Conservation (phyloP, 2,329 filamentous ascomycete species). For the Ascochyta pisi region DNA sequence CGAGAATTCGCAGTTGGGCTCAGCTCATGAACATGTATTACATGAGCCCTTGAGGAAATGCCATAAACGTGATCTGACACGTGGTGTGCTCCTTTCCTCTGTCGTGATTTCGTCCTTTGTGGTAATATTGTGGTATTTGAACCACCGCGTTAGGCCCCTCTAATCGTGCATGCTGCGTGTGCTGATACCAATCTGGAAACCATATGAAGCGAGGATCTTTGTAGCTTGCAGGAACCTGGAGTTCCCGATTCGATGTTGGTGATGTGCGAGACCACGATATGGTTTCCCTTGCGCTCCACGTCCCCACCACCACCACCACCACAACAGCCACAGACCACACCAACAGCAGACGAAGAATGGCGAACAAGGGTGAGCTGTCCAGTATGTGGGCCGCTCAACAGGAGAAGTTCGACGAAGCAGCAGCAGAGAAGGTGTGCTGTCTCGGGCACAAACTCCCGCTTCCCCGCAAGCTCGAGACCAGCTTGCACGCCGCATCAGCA, state of each 20-base stretch:
- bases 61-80: neutral
- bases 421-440: neutral
- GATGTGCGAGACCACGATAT: neutral
- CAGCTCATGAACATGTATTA: neutral
- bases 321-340: neutral
- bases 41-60: neutral
- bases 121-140: neutral
- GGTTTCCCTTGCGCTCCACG: neutral
- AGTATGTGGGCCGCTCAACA: neutral
- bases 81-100: neutral
- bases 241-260: neutral
- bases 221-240: neutral
- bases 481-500: neutral
- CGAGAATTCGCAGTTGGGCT: neutral
- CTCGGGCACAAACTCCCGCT: neutral
- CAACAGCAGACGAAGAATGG: neutral
- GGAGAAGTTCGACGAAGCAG: neutral
- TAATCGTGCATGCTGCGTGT: neutral
- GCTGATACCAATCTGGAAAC: neutral
- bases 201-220: neutral
- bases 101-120: neutral
- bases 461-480: neutral
- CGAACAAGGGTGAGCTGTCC: neutral
- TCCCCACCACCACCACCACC: neutral
- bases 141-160: neutral